phyloP scores from a whole-genome alignment of 345 rosid genomes.

The Hypericum perforatum region DNA sequence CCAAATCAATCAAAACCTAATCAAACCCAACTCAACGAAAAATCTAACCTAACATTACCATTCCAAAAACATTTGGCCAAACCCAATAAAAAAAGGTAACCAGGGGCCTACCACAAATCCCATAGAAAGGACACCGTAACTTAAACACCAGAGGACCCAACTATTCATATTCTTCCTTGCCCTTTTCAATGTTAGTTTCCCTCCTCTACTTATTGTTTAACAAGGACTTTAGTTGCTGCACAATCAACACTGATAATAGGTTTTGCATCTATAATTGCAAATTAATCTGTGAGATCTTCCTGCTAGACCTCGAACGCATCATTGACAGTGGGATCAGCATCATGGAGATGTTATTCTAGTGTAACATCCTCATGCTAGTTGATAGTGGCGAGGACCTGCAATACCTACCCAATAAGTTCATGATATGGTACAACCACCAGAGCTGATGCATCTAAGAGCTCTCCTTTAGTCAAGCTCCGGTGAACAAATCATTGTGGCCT shows the following conservation, averaged over 20 bases:
- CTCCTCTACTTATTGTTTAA: too few species aligned
- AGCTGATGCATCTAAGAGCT: slow-evolving; percentile 80
- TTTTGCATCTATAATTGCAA: slow-evolving; percentile 88
- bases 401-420: slow-evolving; percentile 65
- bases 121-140: too few species aligned
- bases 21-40: too few species aligned
- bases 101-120: too few species aligned
- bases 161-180: slow-evolving; percentile 13
- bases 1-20: too few species aligned
- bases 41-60: too few species aligned
- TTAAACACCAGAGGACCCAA: slow-evolving; percentile 5
- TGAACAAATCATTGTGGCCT: slow-evolving; percentile 63
- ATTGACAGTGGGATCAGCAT: slow-evolving; percentile 63
- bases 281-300: slow-evolving; percentile 76
- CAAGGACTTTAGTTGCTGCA: too few species aligned
- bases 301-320: slow-evolving; percentile 54
- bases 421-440: slow-evolving; percentile 95
- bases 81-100: too few species aligned
- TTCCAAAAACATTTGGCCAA: too few species aligned
- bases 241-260: slow-evolving; percentile 75
- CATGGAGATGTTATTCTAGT: slow-evolving; percentile 84
- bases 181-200: slow-evolving; percentile 16
- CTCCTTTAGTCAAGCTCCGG: slow-evolving; percentile 69
- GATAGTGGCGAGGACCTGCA: slow-evolving; percentile 93
- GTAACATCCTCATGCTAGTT: slow-evolving; percentile 75